phyloP scores from a whole-genome alignment of 306 rosid genomes.

The Hippophae tibetana region DNA sequence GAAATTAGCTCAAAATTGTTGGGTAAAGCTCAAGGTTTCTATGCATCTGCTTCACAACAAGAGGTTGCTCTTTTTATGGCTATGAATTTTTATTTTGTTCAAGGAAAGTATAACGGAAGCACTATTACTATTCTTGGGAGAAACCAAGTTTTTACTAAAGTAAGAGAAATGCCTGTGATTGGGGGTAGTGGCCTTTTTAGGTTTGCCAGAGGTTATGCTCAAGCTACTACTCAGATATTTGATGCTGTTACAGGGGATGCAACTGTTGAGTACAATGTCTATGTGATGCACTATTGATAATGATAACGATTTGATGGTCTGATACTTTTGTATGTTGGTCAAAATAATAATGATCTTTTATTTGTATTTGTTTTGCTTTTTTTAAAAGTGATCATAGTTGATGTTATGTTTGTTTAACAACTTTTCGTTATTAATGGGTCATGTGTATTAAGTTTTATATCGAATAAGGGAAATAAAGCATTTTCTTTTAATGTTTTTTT shows the following conservation, averaged over 20 bases:
- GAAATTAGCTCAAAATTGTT: conserved; percentile 28
- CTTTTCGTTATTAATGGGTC: too few relatives aligned
- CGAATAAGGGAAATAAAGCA: too few relatives aligned
- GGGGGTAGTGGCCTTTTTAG: conserved; percentile 66
- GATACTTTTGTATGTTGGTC: too few relatives aligned
- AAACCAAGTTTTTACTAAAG: conserved; percentile 22
- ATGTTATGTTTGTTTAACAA: too few relatives aligned
- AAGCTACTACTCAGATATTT: conserved; percentile 20
- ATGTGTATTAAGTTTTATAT: too few relatives aligned
- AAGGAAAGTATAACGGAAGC: conserved; percentile 55
- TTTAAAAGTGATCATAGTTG: too few relatives aligned
- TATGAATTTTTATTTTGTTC: conserved; percentile 37
- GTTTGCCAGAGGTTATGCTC: conserved; percentile 63
- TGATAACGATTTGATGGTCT: too few relatives aligned
- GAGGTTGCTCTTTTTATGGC: conserved; percentile 46
- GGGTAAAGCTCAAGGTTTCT: conserved; percentile 61
- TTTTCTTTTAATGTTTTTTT: too few relatives aligned
- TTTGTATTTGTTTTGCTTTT: too few relatives aligned
- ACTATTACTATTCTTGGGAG: conserved; percentile 51
- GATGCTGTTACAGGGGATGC: conserved; percentile 29
- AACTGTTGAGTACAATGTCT: conserved; percentile 51
- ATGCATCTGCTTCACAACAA: conserved; percentile 43
- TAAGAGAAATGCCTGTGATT: conserved; percentile 61
- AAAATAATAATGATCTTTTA: too few relatives aligned
- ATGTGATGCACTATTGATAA: conserved; percentile 43